Percentiles rank a stretch among this genome's conserved stretches.
phyloP scores from a whole-genome alignment of 2,329 filamentous ascomycete genomes.

The Pseudogymnoascus sp. region DNA sequence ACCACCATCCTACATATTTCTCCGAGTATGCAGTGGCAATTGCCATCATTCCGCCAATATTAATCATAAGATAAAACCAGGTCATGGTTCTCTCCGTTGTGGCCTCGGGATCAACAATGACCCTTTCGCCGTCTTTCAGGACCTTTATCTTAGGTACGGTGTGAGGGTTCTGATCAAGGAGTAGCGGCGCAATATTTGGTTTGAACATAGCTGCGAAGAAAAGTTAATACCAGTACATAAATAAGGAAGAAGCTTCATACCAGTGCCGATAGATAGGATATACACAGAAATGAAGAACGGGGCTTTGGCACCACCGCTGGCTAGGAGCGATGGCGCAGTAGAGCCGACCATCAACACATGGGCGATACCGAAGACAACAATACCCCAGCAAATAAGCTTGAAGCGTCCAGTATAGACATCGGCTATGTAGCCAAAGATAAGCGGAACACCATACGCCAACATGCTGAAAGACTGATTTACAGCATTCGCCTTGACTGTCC shows the following conservation, averaged over 20 bases:
- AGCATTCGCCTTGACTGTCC: constrained; percentile 44
- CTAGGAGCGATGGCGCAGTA: constrained; percentile 25
- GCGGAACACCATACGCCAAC: constrained; percentile 41
- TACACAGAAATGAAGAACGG: constrained; percentile 30
- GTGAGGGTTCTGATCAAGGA: constrained; percentile 47
- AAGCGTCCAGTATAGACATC: constrained; percentile 57
- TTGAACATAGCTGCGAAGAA: constrained; percentile 53
- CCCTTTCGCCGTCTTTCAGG: constrained; percentile 46
- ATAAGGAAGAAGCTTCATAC: constrained; percentile 15
- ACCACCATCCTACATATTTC: constrained; percentile 50
- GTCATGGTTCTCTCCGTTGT: constrained; percentile 54
- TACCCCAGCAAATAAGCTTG: constrained; percentile 43
- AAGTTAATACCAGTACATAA: constrained; percentile 7
- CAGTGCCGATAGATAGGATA: constrained; percentile 28
- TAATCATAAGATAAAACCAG: constrained; percentile 62
- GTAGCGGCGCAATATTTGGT: constrained; percentile 55
- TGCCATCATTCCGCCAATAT: constrained; percentile 49
- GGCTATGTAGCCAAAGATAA: constrained; percentile 46
- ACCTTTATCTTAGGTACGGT: constrained; percentile 35
- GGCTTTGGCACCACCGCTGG: constrained; percentile 25
- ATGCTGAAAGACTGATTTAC: constrained; percentile 43
- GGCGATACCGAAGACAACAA: constrained; percentile 49
- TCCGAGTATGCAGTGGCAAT: constrained; percentile 33
- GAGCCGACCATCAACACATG: constrained; percentile 33
- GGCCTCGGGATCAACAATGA: constrained; percentile 50